A percentile compares a stretch with the other conserved stretches of the same genome.
These are phyloP conservation scores for Triangularia setosa DNA, from an alignment of 2,329 filamentous ascomycete species.

Conservation along the genomic window DNA sequence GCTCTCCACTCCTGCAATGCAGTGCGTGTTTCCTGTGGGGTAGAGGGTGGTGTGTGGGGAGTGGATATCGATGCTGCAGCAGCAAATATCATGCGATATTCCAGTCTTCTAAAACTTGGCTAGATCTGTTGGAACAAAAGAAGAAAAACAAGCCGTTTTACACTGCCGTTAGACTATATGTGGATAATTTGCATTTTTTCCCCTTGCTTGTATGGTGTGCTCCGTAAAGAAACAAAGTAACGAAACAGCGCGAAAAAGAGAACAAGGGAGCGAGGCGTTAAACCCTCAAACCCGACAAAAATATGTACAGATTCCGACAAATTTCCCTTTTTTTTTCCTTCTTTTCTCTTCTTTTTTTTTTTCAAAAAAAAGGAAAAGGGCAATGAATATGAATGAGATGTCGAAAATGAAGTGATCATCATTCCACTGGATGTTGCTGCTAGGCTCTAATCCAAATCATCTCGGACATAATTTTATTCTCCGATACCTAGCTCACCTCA, in stretches of 20 bases:
- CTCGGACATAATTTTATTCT: background rate
- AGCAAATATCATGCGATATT: background rate
- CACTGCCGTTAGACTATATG: background rate
- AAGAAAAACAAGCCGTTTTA: background rate
- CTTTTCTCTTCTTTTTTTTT: too few relatives aligned
- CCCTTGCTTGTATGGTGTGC: background rate
- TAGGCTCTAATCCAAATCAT: too few relatives aligned
- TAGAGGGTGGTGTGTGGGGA: background rate
- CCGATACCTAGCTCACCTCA: background rate
- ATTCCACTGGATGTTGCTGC: background rate
- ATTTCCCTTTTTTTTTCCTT: too few relatives aligned
- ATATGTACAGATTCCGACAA: too few relatives aligned
- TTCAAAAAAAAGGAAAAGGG: constrained; percentile 8
- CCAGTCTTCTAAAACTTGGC: background rate
- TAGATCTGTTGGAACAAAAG: background rate
- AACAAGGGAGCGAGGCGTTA: background rate
- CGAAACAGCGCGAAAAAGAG: constrained; percentile 5
- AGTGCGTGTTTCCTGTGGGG: background rate
- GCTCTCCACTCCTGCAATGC: background rate
- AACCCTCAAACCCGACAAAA: constrained; percentile 5
- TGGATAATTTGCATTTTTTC: background rate
- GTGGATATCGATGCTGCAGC: background rate
- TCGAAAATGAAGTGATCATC: background rate
- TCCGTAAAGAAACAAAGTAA: background rate
- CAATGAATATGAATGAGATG: background rate